A percentile compares a stretch with the other conserved stretches of the same genome.
phyloP scores from a whole-genome alignment of 2,329 filamentous ascomycete species.

The Scedosporium minutisporum region DNA sequence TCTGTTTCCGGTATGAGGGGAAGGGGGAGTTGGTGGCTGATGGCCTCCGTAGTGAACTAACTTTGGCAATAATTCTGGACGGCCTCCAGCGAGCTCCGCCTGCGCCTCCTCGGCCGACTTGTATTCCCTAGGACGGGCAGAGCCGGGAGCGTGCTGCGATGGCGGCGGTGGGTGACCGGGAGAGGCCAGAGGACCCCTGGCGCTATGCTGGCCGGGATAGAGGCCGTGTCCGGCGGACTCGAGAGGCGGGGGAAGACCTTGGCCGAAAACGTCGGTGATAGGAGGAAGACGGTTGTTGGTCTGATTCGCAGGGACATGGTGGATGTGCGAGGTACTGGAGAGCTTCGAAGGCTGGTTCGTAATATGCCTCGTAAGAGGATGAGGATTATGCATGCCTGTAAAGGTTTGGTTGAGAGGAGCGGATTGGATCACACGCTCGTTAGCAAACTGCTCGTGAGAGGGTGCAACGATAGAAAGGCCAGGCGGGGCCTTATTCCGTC shows the following conservation, averaged over 20 bases:
- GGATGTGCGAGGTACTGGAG: conserved; percentile 78
- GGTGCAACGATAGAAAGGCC: conserved; percentile 93
- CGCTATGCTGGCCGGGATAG: conserved; percentile 53
- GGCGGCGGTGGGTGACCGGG: conserved; percentile 54
- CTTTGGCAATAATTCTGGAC: conserved; percentile 83
- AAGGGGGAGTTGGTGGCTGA: conserved; percentile 86
- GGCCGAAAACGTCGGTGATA: conserved; percentile 89
- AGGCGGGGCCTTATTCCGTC: conserved; percentile 71
- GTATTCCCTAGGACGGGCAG: conserved; percentile 70
- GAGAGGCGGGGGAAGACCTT: conserved; percentile 44
- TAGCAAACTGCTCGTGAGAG: conserved; percentile 81
- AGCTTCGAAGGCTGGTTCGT: conserved; percentile 75
- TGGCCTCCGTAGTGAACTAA: conserved; percentile 92
- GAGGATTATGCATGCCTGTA: conserved; percentile 75
- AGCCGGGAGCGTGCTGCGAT: conserved; percentile 40
- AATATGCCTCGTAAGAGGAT: conserved; percentile 66
- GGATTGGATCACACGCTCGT: conserved; percentile 93
- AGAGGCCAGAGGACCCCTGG: conserved; percentile 61
- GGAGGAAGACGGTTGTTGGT: conserved; percentile 88
- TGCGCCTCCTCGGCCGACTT: conserved; percentile 94
- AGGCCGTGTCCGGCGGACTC: conserved; percentile 25
- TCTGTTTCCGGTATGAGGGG: conserved; percentile 51
- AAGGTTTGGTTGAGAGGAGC: conserved; percentile 92
- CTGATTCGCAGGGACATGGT: conserved; percentile 79
- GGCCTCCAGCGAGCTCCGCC: conserved; percentile 78